Conservation (phyloP, 2,329 filamentous ascomycete species). For the Microcyclosporella mali region DNA sequence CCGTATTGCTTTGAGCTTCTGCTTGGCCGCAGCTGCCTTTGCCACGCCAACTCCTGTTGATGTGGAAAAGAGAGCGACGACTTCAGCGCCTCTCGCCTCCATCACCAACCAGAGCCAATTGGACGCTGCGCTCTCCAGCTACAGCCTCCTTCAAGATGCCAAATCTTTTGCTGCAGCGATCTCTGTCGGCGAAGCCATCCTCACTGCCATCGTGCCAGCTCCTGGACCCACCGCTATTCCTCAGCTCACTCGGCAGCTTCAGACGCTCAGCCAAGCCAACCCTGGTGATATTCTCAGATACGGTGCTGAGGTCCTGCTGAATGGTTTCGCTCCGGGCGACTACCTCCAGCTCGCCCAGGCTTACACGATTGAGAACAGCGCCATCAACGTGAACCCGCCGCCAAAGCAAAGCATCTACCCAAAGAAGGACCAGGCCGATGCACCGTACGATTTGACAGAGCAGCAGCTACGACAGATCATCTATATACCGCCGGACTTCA, state of each 20-base stretch:
- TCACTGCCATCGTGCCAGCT: constrained; percentile 20
- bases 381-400: constrained; percentile 23
- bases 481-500: constrained; percentile 46
- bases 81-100: constrained; percentile 2
- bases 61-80: constrained; percentile 10
- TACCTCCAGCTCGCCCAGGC: constrained; percentile 13
- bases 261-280: constrained; percentile 15
- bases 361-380: constrained; percentile 19
- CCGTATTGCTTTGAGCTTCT: constrained; percentile 2
- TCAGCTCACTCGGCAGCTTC: constrained; percentile 12
- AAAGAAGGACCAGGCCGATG: constrained; percentile 36
- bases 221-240: constrained; percentile 18
- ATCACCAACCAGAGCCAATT: constrained; percentile 17
- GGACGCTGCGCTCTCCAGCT: constrained; percentile 11
- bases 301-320: constrained; percentile 17
- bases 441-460: constrained; percentile 45
- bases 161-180: constrained; percentile 12
- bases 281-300: constrained; percentile 19
- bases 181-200: constrained; percentile 17
- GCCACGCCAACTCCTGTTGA: constrained; percentile 16
- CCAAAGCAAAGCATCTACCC: constrained; percentile 33
- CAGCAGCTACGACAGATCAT: constrained; percentile 45
- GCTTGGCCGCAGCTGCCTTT: constrained; percentile 9
- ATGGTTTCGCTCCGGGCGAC: constrained; percentile 18
- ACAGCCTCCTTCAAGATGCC: constrained; percentile 7